phyloP scores from a whole-genome alignment of 805 yeast genomes.

The Saccharomycopsis fodiens region DNA sequence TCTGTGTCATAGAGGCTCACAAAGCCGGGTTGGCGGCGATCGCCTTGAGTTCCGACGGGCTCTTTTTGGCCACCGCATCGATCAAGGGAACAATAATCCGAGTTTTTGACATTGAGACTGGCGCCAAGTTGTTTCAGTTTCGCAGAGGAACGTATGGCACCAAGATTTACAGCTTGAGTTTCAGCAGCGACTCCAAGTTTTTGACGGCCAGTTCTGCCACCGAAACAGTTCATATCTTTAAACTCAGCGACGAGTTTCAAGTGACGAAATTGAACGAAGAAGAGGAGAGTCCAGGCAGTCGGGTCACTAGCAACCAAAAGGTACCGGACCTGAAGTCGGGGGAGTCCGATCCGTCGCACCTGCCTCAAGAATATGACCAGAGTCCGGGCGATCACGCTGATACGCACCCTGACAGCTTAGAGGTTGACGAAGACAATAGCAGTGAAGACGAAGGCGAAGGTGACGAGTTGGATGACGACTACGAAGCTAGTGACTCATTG shows the following conservation, averaged over 20 bases:
- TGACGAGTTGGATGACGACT: constrained; percentile 9
- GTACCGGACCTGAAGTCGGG: background rate
- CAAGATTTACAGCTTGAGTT: constrained; percentile 64
- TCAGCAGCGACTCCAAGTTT: constrained; percentile 61
- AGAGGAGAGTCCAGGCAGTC: constrained; percentile 11
- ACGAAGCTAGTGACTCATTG: constrained; percentile 1
- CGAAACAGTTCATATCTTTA: constrained; percentile 88
- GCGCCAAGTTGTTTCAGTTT: constrained; percentile 57
- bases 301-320: constrained; percentile 9
- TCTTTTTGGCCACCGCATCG: constrained; percentile 63
- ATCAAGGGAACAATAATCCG: constrained; percentile 73
- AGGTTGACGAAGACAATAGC: constrained; percentile 8
- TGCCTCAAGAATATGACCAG: constrained; percentile 4
- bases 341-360: constrained; percentile 8
- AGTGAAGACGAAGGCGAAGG: constrained; percentile 12
- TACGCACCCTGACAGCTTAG: constrained; percentile 19
- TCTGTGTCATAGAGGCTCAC: constrained; percentile 68
- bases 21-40: constrained; percentile 60
- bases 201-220: constrained; percentile 83
- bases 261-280: constrained; percentile 5
- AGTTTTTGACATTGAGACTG: constrained; percentile 57
- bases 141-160: constrained; percentile 84
- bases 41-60: constrained; percentile 57
- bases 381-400: constrained; percentile 21
- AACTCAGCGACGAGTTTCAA: constrained; percentile 44